phyloP scores from a whole-genome alignment of 441 rosid species.

The Bocquillonia castaneifolia region DNA sequence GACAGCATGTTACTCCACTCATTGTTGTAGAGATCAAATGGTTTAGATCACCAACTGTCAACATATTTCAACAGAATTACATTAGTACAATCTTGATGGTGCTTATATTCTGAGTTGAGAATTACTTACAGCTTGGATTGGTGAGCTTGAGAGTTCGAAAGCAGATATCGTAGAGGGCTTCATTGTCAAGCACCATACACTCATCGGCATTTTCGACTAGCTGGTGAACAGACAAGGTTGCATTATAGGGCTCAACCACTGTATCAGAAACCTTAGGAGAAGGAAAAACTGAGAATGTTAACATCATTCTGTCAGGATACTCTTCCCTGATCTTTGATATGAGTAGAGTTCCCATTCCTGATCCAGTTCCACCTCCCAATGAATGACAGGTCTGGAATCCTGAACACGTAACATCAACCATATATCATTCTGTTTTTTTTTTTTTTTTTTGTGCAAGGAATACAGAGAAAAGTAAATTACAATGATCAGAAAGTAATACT shows the following conservation, averaged over 20 bases:
- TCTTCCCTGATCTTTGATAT: slow-evolving; percentile 52
- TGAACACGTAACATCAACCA: slow-evolving; percentile 7
- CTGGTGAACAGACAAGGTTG: slow-evolving; percentile 49
- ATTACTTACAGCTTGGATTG: slow-evolving; percentile 45
- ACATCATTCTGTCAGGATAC: slow-evolving; percentile 48
- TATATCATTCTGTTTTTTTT: not conserved
- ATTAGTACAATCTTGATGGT: not conserved
- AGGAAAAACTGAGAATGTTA: slow-evolving; percentile 47
- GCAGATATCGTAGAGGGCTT: slow-evolving; percentile 47
- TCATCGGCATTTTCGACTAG: slow-evolving; percentile 52
- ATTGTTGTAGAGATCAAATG: slow-evolving; percentile 50
- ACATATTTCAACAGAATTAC: not conserved
- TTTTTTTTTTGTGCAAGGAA: too few species aligned
- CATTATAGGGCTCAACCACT: slow-evolving; percentile 48
- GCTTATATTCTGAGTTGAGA: not conserved
- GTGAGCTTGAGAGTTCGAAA: slow-evolving; percentile 46
- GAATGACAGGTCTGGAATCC: slow-evolving; percentile 52
- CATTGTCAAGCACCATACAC: slow-evolving; percentile 48
- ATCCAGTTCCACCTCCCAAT: slow-evolving; percentile 48
- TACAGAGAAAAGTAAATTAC: not conserved
- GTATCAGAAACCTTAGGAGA: slow-evolving; percentile 50
- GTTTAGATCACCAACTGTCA: slow-evolving; percentile 48
- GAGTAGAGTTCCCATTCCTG: slow-evolving; percentile 49
- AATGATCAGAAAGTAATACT: not conserved
- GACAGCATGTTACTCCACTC: slow-evolving; percentile 57